Evolutionary conservation across 148 eudicot species (phyloP), one percentile per base, ranked within the genome.

Genomic region (Cornus florida): DNA sequence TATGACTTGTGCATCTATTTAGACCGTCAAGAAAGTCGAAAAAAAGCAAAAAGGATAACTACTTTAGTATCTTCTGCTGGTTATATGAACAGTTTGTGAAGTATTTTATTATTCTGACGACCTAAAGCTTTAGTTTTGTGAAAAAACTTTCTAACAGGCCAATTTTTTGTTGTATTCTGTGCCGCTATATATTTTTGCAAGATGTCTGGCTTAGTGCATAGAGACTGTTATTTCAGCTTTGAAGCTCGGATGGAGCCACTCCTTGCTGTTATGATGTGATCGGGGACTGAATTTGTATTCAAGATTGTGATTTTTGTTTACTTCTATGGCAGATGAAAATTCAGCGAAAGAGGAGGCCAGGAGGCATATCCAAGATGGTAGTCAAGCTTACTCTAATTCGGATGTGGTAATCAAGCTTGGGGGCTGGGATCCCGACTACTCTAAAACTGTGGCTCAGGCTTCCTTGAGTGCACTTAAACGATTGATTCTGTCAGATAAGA

Each of bases 401-500:
- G 99, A 96, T 67, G 98, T 96, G 78, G 97, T 93, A 19, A 97
- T 93, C 70, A 96, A 96, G 88, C 86, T 96, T 74, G 87, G 91
- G 60, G 92, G 91, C 24, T 93, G 99, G 99, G 97, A 96, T 78
- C 69, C 92, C 13, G 83, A 78, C 82, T 89, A 93, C 83, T 87
- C 97, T 38, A 96, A 93, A 84, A 22, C 84, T 38, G 91, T 92
- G 0, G 98, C 99, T 68, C 99, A 93, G 78, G 99, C 98, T 82
- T 87, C 93, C 16, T 83, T 96, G 82, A 93, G 98, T 86, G 99
- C 99, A 68, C 87, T 93, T 62, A 96, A 96, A 75, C 95, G 87
- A 46, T 86, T 91, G 69, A 88, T 96, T 75, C 81, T 96, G 57
- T 92, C 95, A 1, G 99, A 96, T 79, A 93, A 92, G 83, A 88